Base-by-base conservation (phyloP, 257 asterid species). In the Petrea volubilis region DNA sequence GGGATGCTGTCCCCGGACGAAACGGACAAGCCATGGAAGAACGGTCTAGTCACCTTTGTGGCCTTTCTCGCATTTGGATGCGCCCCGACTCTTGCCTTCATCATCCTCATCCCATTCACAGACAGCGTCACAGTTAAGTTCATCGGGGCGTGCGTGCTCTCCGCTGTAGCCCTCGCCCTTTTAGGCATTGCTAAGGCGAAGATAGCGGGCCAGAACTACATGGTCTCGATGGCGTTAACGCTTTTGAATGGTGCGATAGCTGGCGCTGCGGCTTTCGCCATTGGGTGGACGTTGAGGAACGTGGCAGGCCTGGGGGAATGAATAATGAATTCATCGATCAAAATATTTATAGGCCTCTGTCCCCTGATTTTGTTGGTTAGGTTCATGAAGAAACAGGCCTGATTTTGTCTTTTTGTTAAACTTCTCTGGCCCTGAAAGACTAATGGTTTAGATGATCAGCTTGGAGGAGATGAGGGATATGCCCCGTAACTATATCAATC, bases 231-330 rank as follows among this genome's bases (percentile, higher is more conserved):
- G 17, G 81, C 72, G 5, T 79, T 75, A 6, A 84, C 90, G 1
- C 74, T 89, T 1, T 71, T 79, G 72, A 89, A 89, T 28, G 92
- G 96, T 1, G 87, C 85, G 1, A 13, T 82, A 18, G 92, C 96
- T 9, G 89, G 84, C 10, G 84, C 78, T 0, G 87, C 92, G 0
- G 90, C 95, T 2, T 86, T 85, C 46, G 90, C 70, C 1, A 82
- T 89, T 18, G 93, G 93, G 5, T 87, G 93, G 93, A 81, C 88
- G 3, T 88, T 89, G 0, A 77, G 91, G 7, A 82, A 89, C 71
- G 83, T 89, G 12, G 91, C 86, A 31, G 88, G 87, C 68, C 67
- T 87, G 78, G 83, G 83, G 41, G 83, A 80, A 5, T 85, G 57
- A 83, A 9, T 33, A 7, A 38, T 38, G 43, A 4, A 7, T 7